Evolutionary conservation across 345 rosid genomes (phyloP).

Genomic region (Syzygium jambos): DNA sequence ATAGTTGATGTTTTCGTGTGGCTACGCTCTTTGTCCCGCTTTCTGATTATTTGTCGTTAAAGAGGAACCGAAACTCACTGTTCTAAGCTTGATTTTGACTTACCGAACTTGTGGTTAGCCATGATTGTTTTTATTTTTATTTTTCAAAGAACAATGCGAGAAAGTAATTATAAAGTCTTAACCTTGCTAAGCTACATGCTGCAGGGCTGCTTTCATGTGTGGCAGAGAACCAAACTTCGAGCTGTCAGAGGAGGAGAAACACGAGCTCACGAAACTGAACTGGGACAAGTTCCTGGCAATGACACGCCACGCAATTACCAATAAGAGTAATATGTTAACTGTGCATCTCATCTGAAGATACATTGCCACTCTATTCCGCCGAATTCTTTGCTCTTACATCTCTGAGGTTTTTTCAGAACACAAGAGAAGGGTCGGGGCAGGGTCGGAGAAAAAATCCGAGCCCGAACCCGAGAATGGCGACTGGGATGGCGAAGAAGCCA

Average conservation of each 20-base stretch:
- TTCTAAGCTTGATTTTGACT: not conserved
- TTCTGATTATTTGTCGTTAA: not conserved
- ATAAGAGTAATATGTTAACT: constrained; percentile 49
- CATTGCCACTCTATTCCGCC: not conserved
- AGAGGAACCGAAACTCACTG: not conserved
- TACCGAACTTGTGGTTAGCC: not conserved
- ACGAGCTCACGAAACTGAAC: constrained; percentile 55
- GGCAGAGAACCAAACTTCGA: constrained; percentile 95
- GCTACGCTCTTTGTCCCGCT: not conserved
- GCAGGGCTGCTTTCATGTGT: constrained; percentile 98
- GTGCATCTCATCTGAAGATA: not conserved
- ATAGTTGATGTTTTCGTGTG: not conserved
- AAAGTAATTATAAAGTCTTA: not conserved
- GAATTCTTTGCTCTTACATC: not conserved
- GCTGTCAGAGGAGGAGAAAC: constrained; percentile 67
- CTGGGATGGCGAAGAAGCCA: constrained; percentile 30
- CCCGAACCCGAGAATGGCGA: constrained; percentile 25
- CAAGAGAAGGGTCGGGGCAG: constrained; percentile 55
- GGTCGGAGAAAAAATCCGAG: constrained; percentile 27
- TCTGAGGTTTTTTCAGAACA: constrained; percentile 32
- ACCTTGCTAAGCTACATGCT: not conserved
- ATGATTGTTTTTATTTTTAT: not conserved
- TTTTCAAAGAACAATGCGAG: not conserved
- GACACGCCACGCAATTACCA: constrained; percentile 76
- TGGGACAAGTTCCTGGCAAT: constrained; percentile 89